These are phyloP conservation scores for Xylaria longipes DNA, from an alignment of 495 filamentous ascomycete species.

Conservation along the genomic window DNA sequence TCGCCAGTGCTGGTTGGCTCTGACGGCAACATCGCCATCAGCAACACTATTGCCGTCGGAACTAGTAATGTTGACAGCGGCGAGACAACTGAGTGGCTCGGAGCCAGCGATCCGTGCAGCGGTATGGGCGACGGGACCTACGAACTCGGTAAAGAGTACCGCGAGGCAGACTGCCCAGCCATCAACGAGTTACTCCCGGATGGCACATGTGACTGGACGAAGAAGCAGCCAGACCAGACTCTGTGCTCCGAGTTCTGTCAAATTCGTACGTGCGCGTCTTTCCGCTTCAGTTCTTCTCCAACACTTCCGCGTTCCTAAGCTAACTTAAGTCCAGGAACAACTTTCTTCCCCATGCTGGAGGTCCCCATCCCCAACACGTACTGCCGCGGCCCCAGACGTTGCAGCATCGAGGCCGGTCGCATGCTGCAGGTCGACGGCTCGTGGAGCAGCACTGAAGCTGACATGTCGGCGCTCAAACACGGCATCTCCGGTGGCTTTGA, in stretches of 20 bases:
- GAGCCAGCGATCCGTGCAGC: not conserved
- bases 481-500: conserved; percentile 17
- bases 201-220: conserved; percentile 15
- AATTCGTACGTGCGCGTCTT: not conserved
- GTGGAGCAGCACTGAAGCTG: conserved; percentile 6
- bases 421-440: not conserved
- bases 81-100: not conserved
- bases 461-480: not conserved
- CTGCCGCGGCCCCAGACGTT: conserved; percentile 16
- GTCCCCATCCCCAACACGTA: conserved; percentile 17
- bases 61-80: not conserved
- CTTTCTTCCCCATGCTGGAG: conserved; percentile 9
- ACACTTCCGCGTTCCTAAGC: not conserved
- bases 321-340: not conserved
- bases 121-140: not conserved
- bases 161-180: conserved; percentile 10
- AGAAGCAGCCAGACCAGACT: not conserved
- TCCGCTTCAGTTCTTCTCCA: not conserved
- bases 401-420: not conserved
- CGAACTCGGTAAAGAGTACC: not conserved
- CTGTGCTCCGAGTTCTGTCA: conserved; percentile 14
- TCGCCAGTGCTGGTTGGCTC: not conserved
- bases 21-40: not conserved
- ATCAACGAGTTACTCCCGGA: not conserved
- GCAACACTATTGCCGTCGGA: not conserved